Percentiles rank a stretch among this genome's conserved stretches.
These are phyloP conservation scores for Perkinsus olseni DNA, from an alignment of 169 alveolate genomes.

Conservation along the genomic window DNA sequence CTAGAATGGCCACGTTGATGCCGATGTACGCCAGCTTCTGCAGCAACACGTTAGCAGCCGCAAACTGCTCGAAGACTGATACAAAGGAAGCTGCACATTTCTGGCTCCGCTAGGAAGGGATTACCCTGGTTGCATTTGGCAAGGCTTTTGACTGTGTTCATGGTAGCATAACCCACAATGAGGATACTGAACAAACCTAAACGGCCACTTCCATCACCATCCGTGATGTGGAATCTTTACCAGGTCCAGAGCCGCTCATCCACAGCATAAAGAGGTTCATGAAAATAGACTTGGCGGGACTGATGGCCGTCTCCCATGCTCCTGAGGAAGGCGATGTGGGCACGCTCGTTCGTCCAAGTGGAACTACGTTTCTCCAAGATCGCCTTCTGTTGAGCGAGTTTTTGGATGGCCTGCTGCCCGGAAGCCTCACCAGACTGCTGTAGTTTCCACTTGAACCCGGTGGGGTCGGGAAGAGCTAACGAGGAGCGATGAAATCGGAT, in stretches of 20 bases:
- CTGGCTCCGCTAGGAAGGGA: neutral
- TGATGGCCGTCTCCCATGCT: neutral
- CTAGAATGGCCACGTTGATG: neutral
- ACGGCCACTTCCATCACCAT: neutral
- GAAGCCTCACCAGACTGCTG: neutral
- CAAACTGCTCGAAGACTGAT: neutral
- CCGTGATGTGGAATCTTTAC: neutral
- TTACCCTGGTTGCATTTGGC: neutral
- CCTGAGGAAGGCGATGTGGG: neutral
- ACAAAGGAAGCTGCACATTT: neutral
- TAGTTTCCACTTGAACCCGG: neutral
- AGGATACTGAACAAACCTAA: neutral
- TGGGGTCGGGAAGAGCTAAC: neutral
- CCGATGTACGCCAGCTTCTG: neutral
- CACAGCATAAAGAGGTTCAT: neutral
- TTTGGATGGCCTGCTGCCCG: neutral
- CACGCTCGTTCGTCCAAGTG: neutral
- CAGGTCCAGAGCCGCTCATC: slow-evolving; percentile 1
- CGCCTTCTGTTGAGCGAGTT: neutral
- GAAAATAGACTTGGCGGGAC: neutral
- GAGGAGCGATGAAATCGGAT: neutral
- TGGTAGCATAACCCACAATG: neutral
- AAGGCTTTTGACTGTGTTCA: neutral
- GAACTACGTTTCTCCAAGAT: neutral
- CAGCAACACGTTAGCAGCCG: neutral